Evolutionary conservation across 2,329 filamentous ascomycete genomes (phyloP).

Genomic region (Dothistroma pini): DNA sequence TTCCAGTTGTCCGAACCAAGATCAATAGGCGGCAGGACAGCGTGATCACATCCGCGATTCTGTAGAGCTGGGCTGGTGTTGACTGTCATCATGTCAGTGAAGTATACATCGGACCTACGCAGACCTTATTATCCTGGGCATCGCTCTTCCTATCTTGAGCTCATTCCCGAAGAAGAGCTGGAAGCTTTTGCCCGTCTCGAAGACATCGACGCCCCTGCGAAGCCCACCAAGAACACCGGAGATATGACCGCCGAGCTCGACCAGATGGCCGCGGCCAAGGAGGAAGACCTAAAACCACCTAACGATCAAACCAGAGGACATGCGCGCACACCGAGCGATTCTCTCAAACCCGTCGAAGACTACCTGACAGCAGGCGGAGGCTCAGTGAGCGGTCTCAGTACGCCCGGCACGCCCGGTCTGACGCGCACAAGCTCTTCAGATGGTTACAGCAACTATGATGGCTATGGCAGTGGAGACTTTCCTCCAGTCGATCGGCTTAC

Average conservation of each 20-base stretch:
- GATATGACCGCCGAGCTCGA: slow-evolving; percentile 24
- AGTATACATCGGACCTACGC: slow-evolving; percentile 18
- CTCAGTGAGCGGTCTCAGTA: slow-evolving; percentile 34
- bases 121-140: slow-evolving; percentile 29
- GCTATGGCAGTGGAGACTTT: slow-evolving; percentile 76
- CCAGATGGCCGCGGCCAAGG: slow-evolving; percentile 32
- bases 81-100: slow-evolving; percentile 20
- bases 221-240: slow-evolving; percentile 20
- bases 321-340: slow-evolving; percentile 16
- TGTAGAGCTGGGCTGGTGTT: slow-evolving; percentile 1
- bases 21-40: background rate
- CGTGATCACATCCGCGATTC: slow-evolving; percentile 1
- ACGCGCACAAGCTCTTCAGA: slow-evolving; percentile 80
- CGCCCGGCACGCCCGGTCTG: slow-evolving; percentile 49
- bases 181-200: slow-evolving; percentile 28
- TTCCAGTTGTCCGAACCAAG: background rate
- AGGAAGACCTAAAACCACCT: slow-evolving; percentile 25
- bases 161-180: slow-evolving; percentile 30
- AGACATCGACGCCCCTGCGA: slow-evolving; percentile 23
- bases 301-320: slow-evolving; percentile 10
- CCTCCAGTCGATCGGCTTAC: slow-evolving; percentile 86
- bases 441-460: slow-evolving; percentile 72
- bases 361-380: slow-evolving; percentile 38
- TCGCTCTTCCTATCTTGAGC: slow-evolving; percentile 27
- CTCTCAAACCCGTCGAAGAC: slow-evolving; percentile 24